Evolutionary conservation across 139 green algal species (phyloP), one percentile per base, ranked within the genome.

Genomic region (Auxenochlorella pyrenoidosa): DNA sequence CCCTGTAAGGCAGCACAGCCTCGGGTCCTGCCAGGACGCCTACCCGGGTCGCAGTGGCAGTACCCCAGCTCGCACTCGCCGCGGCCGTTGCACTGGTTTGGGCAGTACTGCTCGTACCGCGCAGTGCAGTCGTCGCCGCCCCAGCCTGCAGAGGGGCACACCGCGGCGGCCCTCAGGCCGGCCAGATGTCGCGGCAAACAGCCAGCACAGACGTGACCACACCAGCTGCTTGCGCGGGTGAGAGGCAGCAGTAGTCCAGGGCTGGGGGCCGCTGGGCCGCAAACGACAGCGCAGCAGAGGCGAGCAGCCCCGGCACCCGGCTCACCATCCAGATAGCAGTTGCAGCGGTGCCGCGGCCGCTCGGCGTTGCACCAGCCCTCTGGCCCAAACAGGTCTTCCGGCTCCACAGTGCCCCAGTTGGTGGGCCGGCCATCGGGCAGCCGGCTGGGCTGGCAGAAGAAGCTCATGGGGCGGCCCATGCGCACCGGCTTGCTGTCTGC

Each of bases 61-160:
- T 92, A 95, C 54, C 92, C 92, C 47, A 75, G 75, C 15, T 84
- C n/a, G 85, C 92, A 95, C 60, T 92, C 89, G 24, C 92, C 92
- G 30, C 90, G 88, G 5, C 92, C 92, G 41, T 59, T 85, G 90
- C 92, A 94, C 89, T 94, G 92, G 36, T 93, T 93, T 32, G 84
- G 28, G 86, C 93, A 95, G 38, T 86, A 84, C 79, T 47, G 40
- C 40, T 86, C 65, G 59, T 84, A 84, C 22, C 26, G 79, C 10
- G n/a, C 6, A 0, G 38, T 38, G 79, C 79, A 84, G 28, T 28
- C 43, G 5, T n/a, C 5, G 38, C 79, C 79, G 36, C 79, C 79
- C 36, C 34, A 75, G 24, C 79, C 79, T 84, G 59, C 79, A 75
- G 54, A 13, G 16, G 16, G 22, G 54, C 15, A 13, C 54, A 4